Evolutionary conservation across 192 early-diverging fungal genomes (phyloP).

Genomic region (Umbelopsis sp.): DNA sequence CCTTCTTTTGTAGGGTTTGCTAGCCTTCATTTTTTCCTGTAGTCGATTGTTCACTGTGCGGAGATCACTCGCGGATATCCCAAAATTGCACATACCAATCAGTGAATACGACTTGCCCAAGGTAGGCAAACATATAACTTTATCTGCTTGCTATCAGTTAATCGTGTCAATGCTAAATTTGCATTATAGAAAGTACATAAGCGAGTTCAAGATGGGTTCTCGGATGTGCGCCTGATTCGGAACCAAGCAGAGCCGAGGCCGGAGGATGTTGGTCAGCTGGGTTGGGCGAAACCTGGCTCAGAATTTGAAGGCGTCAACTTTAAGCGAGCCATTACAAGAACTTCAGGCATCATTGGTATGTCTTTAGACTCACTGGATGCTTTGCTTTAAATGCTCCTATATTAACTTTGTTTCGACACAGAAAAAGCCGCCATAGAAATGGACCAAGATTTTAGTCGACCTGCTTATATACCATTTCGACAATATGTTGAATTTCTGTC

Average conservation of each 20-base stretch:
- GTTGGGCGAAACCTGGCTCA: slow-evolving; percentile 57
- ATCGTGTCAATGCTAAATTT: no score
- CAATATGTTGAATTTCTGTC: slow-evolving; percentile 58
- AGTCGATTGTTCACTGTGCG: slow-evolving; percentile 52
- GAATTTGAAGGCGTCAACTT: slow-evolving; percentile 54
- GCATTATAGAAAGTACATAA: slow-evolving; percentile 46
- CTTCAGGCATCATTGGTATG: slow-evolving; percentile 56
- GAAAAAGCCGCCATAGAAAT: slow-evolving; percentile 50
- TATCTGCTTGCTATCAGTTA: background rate
- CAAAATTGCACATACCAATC: slow-evolving; percentile 56
- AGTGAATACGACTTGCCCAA: slow-evolving; percentile 50
- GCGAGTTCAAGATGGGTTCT: slow-evolving; percentile 47
- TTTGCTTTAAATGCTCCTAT: background rate
- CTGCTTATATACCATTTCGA: slow-evolving; percentile 51
- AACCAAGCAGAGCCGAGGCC: slow-evolving; percentile 44
- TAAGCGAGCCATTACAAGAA: slow-evolving; percentile 56
- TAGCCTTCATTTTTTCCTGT: slow-evolving; percentile 50
- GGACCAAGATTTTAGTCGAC: slow-evolving; percentile 42
- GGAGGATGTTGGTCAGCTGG: slow-evolving; percentile 50
- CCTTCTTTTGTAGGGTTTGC: slow-evolving; percentile 42
- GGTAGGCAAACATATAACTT: slow-evolving; percentile 29
- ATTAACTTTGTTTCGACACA: slow-evolving; percentile 7
- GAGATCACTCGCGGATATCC: slow-evolving; percentile 51
- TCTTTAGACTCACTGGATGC: background rate
- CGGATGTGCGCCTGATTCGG: slow-evolving; percentile 40